Evolutionary conservation across 345 rosid species (phyloP).

Genomic region (Rhodamnia argentea): DNA sequence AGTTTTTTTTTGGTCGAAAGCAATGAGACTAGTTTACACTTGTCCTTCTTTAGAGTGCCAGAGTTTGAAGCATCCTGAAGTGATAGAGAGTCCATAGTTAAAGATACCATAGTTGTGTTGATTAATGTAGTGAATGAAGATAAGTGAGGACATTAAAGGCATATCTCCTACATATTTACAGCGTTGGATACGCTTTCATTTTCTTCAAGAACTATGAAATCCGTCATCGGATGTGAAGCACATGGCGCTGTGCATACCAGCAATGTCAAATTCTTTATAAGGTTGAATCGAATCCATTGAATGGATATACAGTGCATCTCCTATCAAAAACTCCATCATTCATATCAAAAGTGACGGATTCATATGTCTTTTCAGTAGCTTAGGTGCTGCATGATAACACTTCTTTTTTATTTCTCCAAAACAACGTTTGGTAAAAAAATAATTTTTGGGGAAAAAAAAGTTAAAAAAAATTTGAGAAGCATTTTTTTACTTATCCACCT

Average conservation of each 20-base stretch:
- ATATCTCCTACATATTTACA: neutral
- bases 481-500: too few species aligned
- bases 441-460: too few species aligned
- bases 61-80: neutral
- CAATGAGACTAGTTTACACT: neutral
- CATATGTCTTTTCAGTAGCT: neutral
- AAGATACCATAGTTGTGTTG: neutral
- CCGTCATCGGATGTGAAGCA: neutral
- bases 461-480: too few species aligned
- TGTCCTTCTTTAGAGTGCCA: neutral
- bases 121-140: neutral
- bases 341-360: neutral
- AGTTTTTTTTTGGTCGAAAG: too few species aligned
- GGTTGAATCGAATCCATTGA: neutral
- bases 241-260: neutral
- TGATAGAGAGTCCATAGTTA: neutral
- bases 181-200: neutral
- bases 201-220: neutral
- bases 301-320: neutral
- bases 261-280: neutral
- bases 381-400: too few species aligned
- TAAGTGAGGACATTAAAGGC: neutral
- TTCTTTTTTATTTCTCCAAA: too few species aligned
- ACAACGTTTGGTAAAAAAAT: too few species aligned
- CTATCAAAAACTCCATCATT: neutral